A percentile compares a stretch with the other conserved stretches of the same genome.
These are phyloP conservation scores for Geranium rotundifolium DNA, from an alignment of 345 rosid genomes.

Conservation along the genomic window DNA sequence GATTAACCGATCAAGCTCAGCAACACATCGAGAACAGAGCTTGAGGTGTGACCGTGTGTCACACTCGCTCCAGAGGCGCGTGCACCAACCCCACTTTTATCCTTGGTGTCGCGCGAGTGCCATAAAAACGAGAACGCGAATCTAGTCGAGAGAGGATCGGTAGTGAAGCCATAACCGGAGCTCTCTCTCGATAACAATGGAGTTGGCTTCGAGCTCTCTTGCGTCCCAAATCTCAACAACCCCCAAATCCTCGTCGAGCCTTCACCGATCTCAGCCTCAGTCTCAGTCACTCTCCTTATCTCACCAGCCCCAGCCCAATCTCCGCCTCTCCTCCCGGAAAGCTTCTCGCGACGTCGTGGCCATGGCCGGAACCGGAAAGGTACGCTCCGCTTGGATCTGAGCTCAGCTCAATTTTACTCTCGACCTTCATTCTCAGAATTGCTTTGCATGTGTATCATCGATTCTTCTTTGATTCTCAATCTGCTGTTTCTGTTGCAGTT, in stretches of 20 bases:
- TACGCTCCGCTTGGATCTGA: constrained; percentile 5
- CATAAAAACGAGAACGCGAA: too few species aligned
- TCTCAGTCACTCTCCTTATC: constrained; percentile 22
- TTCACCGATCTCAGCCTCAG: constrained; percentile 30
- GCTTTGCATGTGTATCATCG: not conserved
- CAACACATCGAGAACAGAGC: too few species aligned
- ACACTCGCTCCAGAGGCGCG: too few species aligned
- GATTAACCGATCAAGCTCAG: too few species aligned
- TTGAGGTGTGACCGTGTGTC: too few species aligned
- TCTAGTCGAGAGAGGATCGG: too few species aligned
- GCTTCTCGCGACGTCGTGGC: constrained; percentile 50
- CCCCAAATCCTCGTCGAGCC: constrained; percentile 15
- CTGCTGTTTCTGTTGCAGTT: constrained; percentile 50
- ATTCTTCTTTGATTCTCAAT: not conserved
- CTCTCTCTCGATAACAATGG: constrained; percentile 22
- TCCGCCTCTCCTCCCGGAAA: constrained; percentile 40
- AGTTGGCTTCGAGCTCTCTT: constrained; percentile 41
- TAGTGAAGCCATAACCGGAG: not conserved
- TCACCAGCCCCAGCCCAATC: constrained; percentile 26
- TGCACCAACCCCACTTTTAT: too few species aligned
- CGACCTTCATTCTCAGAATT: not conserved
- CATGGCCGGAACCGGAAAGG: constrained; percentile 95
- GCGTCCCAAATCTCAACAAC: constrained; percentile 3
- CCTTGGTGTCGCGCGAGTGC: too few species aligned
- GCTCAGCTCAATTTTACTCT: not conserved